Conservation (phyloP, 495 filamentous ascomycete genomes). For the Cladorrhinum samala region DNA sequence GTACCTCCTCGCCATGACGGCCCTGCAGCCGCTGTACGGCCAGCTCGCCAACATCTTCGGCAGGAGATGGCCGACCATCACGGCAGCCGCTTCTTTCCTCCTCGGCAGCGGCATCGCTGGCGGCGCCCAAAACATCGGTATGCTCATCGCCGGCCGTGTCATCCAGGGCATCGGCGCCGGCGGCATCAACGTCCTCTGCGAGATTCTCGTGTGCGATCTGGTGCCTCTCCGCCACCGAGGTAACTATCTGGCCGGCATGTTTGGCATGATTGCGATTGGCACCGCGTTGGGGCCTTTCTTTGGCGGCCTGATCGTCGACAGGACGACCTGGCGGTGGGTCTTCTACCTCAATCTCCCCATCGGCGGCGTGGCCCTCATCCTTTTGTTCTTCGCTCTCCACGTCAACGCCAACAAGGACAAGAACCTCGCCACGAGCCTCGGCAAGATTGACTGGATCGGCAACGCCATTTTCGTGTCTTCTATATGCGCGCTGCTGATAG, state of each 20-base stretch:
- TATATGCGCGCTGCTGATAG: constrained; percentile 22
- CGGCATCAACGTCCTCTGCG: constrained; percentile 66
- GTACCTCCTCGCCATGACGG: constrained; percentile 29
- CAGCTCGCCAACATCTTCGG: constrained; percentile 22
- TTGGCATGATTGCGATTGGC: constrained; percentile 58
- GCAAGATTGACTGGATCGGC: constrained; percentile 27
- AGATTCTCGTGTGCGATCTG: constrained; percentile 66
- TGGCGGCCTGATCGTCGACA: constrained; percentile 61
- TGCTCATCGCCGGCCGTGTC: constrained; percentile 69
- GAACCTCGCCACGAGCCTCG: constrained; percentile 14
- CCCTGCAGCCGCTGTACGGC: constrained; percentile 16
- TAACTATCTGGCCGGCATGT: constrained; percentile 42
- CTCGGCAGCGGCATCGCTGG: constrained; percentile 42
- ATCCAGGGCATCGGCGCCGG: constrained; percentile 77
- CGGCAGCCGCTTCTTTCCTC: constrained; percentile 31
- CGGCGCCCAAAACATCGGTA: constrained; percentile 30
- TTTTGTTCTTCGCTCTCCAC: constrained; percentile 26
- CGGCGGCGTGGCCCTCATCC: constrained; percentile 17
- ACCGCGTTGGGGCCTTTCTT: constrained; percentile 62
- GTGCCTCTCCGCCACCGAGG: constrained; percentile 61
- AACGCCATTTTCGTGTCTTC: constrained; percentile 24
- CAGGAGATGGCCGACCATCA: constrained; percentile 14
- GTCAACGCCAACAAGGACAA: constrained; percentile 18
- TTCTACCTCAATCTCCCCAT: constrained; percentile 34
- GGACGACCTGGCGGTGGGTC: constrained; percentile 30